Evolutionary conservation across 805 yeast genomes (phyloP).

Genomic region (Pichia thaimueangensis): DNA sequence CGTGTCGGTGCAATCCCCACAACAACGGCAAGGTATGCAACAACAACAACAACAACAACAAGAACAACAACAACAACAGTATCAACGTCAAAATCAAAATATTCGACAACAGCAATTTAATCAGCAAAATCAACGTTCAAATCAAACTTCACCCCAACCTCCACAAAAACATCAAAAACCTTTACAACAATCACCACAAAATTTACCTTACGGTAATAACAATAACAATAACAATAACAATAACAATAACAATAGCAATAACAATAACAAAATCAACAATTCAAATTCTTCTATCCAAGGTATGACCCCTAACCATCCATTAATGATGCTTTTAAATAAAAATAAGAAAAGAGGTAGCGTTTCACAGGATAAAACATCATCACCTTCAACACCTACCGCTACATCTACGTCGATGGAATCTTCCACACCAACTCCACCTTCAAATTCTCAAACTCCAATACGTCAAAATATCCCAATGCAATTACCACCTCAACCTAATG

Average conservation of each 20-base stretch:
- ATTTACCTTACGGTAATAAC: background rate
- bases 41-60: slow-evolving; percentile 4
- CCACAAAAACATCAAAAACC: background rate
- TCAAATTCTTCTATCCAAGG: background rate
- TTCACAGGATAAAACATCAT: no score
- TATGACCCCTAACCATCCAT: slow-evolving; percentile 13
- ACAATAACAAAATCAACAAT: slow-evolving; percentile 3
- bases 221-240: slow-evolving; percentile 3
- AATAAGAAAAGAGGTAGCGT: slow-evolving; percentile 12
- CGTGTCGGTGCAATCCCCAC: background rate
- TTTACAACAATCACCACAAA: background rate
- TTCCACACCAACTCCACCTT: background rate
- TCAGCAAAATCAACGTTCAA: slow-evolving; percentile 1
- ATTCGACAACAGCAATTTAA: slow-evolving; percentile 4
- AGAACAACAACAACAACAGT: background rate
- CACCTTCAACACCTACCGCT: background rate
- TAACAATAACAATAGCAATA: slow-evolving; percentile 1
- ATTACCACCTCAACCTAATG: background rate
- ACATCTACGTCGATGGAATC: background rate
- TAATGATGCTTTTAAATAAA: slow-evolving; percentile 14
- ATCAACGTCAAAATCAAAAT: background rate
- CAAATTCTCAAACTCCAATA: background rate
- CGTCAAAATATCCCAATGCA: background rate
- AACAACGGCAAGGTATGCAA: slow-evolving; percentile 3
- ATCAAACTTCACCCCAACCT: slow-evolving; percentile 3